These are phyloP conservation scores for Trichoderma gamsii DNA, from an alignment of 495 filamentous ascomycete genomes.

Conservation along the genomic window DNA sequence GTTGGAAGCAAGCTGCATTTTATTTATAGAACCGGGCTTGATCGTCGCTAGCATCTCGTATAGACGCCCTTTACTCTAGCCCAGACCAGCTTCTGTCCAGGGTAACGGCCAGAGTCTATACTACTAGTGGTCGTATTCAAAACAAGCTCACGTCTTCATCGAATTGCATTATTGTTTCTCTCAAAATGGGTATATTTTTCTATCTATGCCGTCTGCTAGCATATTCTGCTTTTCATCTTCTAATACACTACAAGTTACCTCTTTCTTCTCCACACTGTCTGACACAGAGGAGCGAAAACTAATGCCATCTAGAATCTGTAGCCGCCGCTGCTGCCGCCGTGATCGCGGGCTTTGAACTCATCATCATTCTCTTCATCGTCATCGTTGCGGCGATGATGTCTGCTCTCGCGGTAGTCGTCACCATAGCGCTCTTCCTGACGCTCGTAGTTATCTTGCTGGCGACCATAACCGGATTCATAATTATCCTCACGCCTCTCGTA, in stretches of 20 bases:
- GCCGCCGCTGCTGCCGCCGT: slow-evolving; percentile 5
- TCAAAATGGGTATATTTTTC: neutral
- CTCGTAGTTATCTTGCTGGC: neutral
- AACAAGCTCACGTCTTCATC: no score
- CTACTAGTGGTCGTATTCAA: no score
- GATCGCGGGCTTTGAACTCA: neutral
- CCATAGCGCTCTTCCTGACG: neutral
- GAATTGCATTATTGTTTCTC: neutral
- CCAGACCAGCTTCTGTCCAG: no score
- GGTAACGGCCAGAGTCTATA: no score
- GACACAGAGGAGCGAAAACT: neutral
- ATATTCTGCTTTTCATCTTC: neutral
- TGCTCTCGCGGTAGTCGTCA: neutral
- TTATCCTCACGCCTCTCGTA: no score
- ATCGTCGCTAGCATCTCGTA: no score
- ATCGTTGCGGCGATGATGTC: neutral
- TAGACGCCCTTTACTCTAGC: no score
- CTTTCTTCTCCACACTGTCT: neutral
- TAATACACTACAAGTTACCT: neutral
- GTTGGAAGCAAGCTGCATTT: no score
- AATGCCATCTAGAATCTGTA: neutral
- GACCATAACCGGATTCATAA: no score
- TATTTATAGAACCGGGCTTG: no score
- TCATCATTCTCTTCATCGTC: neutral
- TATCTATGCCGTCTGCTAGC: neutral